Evolutionary conservation across 768 basidiomycete species (phyloP), one percentile per base, ranked within the genome.

Genomic region (Cubamyces sp.): DNA sequence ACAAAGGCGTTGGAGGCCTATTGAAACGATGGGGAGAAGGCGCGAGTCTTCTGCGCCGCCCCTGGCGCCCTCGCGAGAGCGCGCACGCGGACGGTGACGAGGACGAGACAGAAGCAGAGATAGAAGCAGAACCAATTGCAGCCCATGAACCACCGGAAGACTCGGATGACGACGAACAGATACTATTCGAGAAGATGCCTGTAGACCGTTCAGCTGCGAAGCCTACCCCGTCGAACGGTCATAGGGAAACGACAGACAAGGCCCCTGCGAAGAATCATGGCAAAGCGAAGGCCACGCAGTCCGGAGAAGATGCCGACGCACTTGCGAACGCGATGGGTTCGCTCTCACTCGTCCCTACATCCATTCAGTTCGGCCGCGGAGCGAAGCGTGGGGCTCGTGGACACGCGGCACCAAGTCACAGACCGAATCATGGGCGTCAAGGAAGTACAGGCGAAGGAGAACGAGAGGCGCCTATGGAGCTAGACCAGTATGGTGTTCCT

Each of bases 1-100:
- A 95, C 75, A 94, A 91, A 71, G 94, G 94, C 21, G 85, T 94
- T 14, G 92, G 92, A 14, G 91, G 88, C 3, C 76, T 94, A 18
- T 73, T 94, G 57, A 84, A 85, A 71, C 84, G 78, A 69, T 94
- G 91, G 90, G 92, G 92, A 11, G 90, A 91, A 61, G 92, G 92
- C 6, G 92, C 84, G 5, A 92, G 90, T 66, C 79, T 94, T 76
- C 78, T 94, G 55, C 81, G 92, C 41, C 83, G 83, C 12, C 78
- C 83, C 58, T 94, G 92, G 92, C 90, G 84, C 52, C 68, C 77
- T 5, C 76, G 84, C 34, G 77, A 78, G 25, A 57, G 50, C 1
- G 64, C 65, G 9, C 54, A 61, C 16, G 62, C 58, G 52, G 63
- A 61, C 39, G 64, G 69, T 55, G 63, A 61, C 37, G 64, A 69